Conservation (phyloP, 768 basidiomycete genomes). For the Phlebiopsis flavidoalba region DNA sequence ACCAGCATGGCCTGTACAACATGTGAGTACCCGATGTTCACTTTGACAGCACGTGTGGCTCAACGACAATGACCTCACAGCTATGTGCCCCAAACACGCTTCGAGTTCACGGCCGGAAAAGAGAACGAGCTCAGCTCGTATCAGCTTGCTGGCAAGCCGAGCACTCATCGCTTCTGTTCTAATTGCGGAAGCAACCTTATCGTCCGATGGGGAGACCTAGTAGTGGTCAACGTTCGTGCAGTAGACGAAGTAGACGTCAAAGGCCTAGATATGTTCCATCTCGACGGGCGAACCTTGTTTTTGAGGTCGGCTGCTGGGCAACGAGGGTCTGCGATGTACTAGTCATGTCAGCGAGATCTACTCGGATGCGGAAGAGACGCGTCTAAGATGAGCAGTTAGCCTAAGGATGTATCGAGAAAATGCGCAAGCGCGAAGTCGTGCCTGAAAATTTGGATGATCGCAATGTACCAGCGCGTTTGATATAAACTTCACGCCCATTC, state of each 20-base stretch:
- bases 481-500: background rate
- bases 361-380: background rate
- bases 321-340: background rate
- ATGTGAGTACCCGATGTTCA: background rate
- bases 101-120: background rate
- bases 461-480: background rate
- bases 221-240: background rate
- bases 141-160: background rate
- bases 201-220: background rate
- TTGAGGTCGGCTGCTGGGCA: background rate
- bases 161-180: background rate
- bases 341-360: background rate
- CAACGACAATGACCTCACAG: background rate
- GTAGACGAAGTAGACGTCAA: background rate
- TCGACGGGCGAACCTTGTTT: background rate
- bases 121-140: background rate
- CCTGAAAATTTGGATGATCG: too few species aligned
- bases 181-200: background rate
- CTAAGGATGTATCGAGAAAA: background rate
- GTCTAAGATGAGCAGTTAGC: background rate
- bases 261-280: background rate
- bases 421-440: too few species aligned
- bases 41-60: background rate
- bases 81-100: background rate
- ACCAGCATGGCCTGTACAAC: background rate